Percentiles rank a stretch among this genome's conserved stretches.
phyloP scores from a whole-genome alignment of 2,329 filamentous ascomycete genomes.

The Akanthomyces muscarius region DNA sequence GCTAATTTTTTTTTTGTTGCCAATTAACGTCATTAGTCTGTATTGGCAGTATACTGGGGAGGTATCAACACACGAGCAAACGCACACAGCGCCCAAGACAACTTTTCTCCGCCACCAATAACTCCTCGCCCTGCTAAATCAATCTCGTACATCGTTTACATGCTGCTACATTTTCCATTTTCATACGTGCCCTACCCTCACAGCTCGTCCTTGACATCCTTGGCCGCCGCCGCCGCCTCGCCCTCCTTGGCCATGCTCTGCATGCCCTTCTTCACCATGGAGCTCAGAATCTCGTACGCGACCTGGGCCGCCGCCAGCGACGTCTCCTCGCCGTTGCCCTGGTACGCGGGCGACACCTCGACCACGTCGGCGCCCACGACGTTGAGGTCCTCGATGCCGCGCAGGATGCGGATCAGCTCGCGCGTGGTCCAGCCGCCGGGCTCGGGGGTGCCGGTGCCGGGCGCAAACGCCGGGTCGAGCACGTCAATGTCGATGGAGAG shows the following conservation, averaged over 20 bases:
- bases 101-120: neutral
- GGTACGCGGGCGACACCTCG: slow-evolving; percentile 78
- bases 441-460: slow-evolving; percentile 84
- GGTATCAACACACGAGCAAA: neutral
- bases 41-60: neutral
- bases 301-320: slow-evolving; percentile 76
- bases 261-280: slow-evolving; percentile 57
- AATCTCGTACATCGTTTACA: neutral
- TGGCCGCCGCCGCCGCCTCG: slow-evolving; percentile 18
- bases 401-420: slow-evolving; percentile 78
- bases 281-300: slow-evolving; percentile 75
- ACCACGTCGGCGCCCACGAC: slow-evolving; percentile 87
- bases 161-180: neutral
- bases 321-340: slow-evolving; percentile 71
- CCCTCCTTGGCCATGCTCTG: slow-evolving; percentile 34
- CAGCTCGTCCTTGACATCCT: slow-evolving; percentile 36
- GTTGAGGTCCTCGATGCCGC: slow-evolving; percentile 78
- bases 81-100: neutral
- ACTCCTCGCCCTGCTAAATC: neutral
- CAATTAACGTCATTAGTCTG: neutral
- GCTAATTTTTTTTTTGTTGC: too few relatives aligned
- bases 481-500: slow-evolving; percentile 80
- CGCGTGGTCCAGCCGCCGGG: slow-evolving; percentile 88
- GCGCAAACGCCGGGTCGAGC: slow-evolving; percentile 63
- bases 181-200: slow-evolving; percentile 20